These are phyloP conservation scores for Beauveria sp. DNA, from an alignment of 2,329 filamentous ascomycete species.

Conservation along the genomic window DNA sequence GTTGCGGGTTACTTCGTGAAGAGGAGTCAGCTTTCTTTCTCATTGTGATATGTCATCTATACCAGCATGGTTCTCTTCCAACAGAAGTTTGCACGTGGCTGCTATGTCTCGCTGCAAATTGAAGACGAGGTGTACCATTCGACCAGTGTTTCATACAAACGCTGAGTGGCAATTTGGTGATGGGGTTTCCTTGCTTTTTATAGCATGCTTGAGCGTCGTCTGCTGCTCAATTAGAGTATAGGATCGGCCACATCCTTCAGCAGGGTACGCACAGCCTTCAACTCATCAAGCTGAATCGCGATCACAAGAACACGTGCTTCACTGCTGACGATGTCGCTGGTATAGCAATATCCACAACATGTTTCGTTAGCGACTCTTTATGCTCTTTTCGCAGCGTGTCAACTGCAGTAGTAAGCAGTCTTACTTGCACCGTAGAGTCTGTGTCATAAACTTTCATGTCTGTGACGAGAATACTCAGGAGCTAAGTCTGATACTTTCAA, in stretches of 20 bases:
- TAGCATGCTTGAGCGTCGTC: background rate
- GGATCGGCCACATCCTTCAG: too few relatives aligned
- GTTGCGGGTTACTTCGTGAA: background rate
- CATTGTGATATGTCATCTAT: background rate
- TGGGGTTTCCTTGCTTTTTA: background rate
- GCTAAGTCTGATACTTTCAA: background rate
- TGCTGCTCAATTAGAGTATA: too few relatives aligned
- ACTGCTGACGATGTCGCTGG: too few relatives aligned
- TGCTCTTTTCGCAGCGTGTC: background rate
- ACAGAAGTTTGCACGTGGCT: background rate
- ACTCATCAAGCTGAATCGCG: too few relatives aligned
- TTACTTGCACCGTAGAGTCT: background rate
- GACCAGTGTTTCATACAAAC: background rate
- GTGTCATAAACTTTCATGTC: background rate
- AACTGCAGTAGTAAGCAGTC: background rate
- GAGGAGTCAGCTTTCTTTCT: background rate
- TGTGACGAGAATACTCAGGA: background rate
- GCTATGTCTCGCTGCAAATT: background rate
- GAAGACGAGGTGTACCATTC: background rate
- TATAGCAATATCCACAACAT: too few relatives aligned
- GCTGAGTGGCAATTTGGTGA: background rate
- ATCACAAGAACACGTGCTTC: too few relatives aligned
- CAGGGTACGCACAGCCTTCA: too few relatives aligned
- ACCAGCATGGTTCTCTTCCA: background rate
- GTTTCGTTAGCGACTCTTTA: background rate